Conservation (phyloP, 352 stramenopile species). For the Phytophthora rubi region DNA sequence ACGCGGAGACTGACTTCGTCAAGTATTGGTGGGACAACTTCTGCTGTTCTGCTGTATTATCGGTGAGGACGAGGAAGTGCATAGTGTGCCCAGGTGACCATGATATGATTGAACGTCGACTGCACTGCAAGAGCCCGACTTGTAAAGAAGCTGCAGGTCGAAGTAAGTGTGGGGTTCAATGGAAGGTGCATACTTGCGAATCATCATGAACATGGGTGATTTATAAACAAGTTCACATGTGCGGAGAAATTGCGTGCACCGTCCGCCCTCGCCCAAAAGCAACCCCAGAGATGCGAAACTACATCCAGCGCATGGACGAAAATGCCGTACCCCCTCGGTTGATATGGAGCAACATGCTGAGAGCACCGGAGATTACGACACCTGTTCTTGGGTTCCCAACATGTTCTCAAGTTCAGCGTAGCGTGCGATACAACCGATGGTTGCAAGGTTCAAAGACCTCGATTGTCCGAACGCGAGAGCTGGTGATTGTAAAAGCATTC, state of each 20-base stretch:
- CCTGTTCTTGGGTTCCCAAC: background rate
- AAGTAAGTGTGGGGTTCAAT: constrained; percentile 7
- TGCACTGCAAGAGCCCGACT: constrained; percentile 11
- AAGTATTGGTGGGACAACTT: constrained; percentile 13
- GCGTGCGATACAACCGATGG: constrained; percentile 8
- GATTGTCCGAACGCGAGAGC: background rate
- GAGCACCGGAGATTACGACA: constrained; percentile 6
- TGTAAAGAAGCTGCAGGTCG: background rate
- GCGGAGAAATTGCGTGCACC: background rate
- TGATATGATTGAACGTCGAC: constrained; percentile 12
- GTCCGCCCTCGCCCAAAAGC: constrained; percentile 2
- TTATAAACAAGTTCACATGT: background rate
- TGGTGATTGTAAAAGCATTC: constrained; percentile 1
- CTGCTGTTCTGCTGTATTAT: constrained; percentile 4
- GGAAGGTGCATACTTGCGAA: background rate
- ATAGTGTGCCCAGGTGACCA: constrained; percentile 8
- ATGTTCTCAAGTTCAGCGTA: constrained; percentile 10
- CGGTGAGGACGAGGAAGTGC: background rate
- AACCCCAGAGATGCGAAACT: constrained; percentile 8
- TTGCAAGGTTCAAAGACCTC: constrained; percentile 4
- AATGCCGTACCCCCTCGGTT: constrained; percentile 4
- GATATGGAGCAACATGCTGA: constrained; percentile 6
- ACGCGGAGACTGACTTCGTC: background rate
- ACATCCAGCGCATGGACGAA: constrained; percentile 14
- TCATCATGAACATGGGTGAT: background rate